Percentiles rank a stretch among this genome's conserved stretches.
Evolutionary conservation across 2,329 filamentous ascomycete genomes (phyloP).

Genomic region (Apiospora koreana): DNA sequence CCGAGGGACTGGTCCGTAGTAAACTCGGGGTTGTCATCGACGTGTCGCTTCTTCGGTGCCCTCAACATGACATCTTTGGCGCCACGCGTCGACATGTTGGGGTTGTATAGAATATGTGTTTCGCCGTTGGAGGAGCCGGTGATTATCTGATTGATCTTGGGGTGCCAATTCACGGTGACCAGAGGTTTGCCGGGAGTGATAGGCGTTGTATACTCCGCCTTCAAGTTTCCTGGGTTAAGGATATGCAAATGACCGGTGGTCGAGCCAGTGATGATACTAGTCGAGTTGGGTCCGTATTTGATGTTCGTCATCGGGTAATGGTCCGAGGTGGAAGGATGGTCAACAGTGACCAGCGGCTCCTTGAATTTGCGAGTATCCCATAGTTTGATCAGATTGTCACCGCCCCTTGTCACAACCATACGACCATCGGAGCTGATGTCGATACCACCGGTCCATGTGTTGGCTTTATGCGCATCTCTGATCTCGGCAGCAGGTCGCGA

Average conservation of each 20-base stretch:
- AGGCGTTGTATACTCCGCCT: constrained; percentile 79
- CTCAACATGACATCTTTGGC: constrained; percentile 89
- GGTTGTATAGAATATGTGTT: constrained; percentile 88
- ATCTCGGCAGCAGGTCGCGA: constrained; percentile 81
- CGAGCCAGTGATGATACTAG: constrained; percentile 87
- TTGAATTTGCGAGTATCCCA: constrained; percentile 99
- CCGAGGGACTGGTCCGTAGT: constrained; percentile 83
- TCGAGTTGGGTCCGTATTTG: constrained; percentile 80
- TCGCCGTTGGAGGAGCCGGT: constrained; percentile 91
- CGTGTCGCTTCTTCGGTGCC: constrained; percentile 90
- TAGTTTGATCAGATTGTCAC: constrained; percentile 89
- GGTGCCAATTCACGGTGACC: constrained; percentile 87
- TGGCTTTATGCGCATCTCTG: constrained; percentile 74
- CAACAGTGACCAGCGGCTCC: constrained; percentile 75
- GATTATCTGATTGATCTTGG: constrained; percentile 93
- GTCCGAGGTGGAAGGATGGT: constrained; percentile 79
- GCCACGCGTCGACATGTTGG: constrained; percentile 76
- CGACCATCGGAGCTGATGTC: constrained; percentile 90
- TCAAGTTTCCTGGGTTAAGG: constrained; percentile 87
- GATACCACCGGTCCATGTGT: constrained; percentile 90
- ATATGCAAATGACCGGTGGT: constrained; percentile 85
- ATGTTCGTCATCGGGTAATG: constrained; percentile 87
- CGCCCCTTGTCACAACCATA: constrained; percentile 86
- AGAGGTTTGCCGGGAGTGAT: constrained; percentile 84
- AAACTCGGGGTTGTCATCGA: constrained; percentile 87